A percentile compares a stretch with the other conserved stretches of the same genome.
phyloP scores from a whole-genome alignment of 352 stramenopile genomes.

The Pythium oligandrum region DNA sequence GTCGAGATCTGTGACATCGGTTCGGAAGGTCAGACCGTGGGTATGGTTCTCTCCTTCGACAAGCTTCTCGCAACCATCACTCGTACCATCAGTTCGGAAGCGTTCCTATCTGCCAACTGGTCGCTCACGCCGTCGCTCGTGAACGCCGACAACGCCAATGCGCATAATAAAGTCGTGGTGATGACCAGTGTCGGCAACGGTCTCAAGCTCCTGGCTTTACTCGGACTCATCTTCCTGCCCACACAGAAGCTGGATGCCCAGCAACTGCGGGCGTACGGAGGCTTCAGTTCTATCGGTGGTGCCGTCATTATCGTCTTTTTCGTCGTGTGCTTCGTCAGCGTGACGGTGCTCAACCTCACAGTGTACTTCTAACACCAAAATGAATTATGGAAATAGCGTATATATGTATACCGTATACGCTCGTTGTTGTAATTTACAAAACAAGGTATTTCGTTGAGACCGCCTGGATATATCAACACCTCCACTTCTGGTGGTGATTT shows the following conservation, averaged over 20 bases:
- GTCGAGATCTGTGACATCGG: slow-evolving; percentile 7
- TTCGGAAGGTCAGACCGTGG: slow-evolving; percentile 11
- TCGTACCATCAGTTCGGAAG: slow-evolving; percentile 1
- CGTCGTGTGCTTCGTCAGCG: not conserved
- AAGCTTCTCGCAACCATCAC: slow-evolving; percentile 5
- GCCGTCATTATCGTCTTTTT: slow-evolving; percentile 2
- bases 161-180: slow-evolving; percentile 1
- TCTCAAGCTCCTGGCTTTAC: not conserved
- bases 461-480: too few relatives aligned
- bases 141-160: not conserved
- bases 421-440: too few relatives aligned
- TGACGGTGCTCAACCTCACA: too few relatives aligned
- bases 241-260: slow-evolving; percentile 18
- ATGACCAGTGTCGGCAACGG: slow-evolving; percentile 1
- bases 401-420: too few relatives aligned
- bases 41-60: slow-evolving; percentile 10
- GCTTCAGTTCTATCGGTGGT: slow-evolving; percentile 20
- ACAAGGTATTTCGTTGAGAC: too few relatives aligned
- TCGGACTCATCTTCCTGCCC: slow-evolving; percentile 12
- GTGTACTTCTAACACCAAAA: too few relatives aligned
- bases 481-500: too few relatives aligned
- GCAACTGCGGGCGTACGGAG: slow-evolving; percentile 27
- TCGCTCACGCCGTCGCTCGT: not conserved
- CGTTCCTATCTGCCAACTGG: slow-evolving; percentile 1
- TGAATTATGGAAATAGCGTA: too few relatives aligned